Evolutionary conservation across 495 filamentous ascomycete species (phyloP), one percentile per base, ranked within the genome.

Genomic region (Peziza echinospora): DNA sequence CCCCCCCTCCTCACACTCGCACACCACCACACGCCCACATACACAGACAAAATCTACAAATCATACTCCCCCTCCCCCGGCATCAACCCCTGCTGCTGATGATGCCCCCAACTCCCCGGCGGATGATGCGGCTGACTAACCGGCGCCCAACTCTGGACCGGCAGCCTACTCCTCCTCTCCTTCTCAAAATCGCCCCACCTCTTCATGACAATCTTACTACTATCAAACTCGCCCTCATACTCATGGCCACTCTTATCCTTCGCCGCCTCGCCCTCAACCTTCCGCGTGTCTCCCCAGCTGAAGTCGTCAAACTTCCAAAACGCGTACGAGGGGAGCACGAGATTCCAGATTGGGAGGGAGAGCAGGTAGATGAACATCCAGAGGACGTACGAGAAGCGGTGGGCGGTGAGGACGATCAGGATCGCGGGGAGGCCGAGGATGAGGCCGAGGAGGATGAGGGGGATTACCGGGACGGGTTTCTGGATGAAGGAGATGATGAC

Each of bases 271-370:
- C 84, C 86, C 1, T 77, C 84, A 10, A 87, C 93, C 73, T 96
- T 91, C 23, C 91, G 75, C 23, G 91, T 99, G 54, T 99, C 91
- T 51, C 91, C 91, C 89, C 91, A 99, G 57, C 82, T 89, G 68
- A 99, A 99, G 64, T 99, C 91, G 57, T 99, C 91, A 61, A 99
- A 99, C 61, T 99, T 94, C 91, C 91, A 99, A 67, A 84, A 99
- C 5, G 91, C 82, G 56, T 99, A 99, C 13, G 72, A 72, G 0
- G 91, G 91, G 3, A 99, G 78, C 13, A 99, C 70, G 52, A 94
- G 91, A 63, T 99, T 99, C 91, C 91, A 99, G 47, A 99, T 73
- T 0, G 91, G 91, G 0, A 99, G 76, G 0, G 89, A 93, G 37
- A 84, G 26, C 16, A 99, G 75, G 53, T 99, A 99, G 62, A 96